Evolutionary conservation across 108 stramenopile genomes (phyloP).

Genomic region (Schizochytrium sp.): DNA sequence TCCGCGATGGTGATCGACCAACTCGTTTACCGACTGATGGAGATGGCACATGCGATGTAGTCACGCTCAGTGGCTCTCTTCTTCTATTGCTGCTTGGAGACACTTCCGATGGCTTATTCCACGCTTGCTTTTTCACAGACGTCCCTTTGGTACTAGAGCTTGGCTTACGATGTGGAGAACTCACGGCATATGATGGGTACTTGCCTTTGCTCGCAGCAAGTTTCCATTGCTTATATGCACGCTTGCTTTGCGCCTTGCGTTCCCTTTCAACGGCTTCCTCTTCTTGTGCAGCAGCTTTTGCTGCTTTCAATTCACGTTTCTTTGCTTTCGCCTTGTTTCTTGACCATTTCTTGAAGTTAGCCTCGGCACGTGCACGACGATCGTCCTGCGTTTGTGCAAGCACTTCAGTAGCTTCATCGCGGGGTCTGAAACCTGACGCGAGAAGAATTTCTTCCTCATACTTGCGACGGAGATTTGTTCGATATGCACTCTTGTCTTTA

Average conservation of each 20-base stretch:
- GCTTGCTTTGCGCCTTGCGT: not conserved
- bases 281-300: not conserved
- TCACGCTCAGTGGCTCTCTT: too few species aligned
- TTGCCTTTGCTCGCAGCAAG: slow-evolving; percentile 7
- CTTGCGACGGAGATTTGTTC: not conserved
- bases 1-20: not conserved
- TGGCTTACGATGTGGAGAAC: not conserved
- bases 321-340: slow-evolving; percentile 37
- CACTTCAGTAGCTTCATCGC: not conserved
- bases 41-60: too few species aligned
- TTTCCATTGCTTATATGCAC: slow-evolving; percentile 27
- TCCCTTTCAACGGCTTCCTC: not conserved
- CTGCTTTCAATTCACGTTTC: not conserved
- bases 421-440: not conserved
- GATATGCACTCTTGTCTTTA: not conserved
- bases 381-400: not conserved
- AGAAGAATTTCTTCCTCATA: not conserved
- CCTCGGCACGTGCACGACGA: not conserved
- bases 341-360: not conserved
- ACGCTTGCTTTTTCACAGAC: not conserved
- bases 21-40: too few species aligned
- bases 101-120: too few species aligned
- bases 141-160: not conserved
- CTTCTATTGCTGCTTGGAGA: too few species aligned
- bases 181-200: not conserved